Conservation (phyloP, 257 asterid genomes). For the Primulina tabacum region DNA sequence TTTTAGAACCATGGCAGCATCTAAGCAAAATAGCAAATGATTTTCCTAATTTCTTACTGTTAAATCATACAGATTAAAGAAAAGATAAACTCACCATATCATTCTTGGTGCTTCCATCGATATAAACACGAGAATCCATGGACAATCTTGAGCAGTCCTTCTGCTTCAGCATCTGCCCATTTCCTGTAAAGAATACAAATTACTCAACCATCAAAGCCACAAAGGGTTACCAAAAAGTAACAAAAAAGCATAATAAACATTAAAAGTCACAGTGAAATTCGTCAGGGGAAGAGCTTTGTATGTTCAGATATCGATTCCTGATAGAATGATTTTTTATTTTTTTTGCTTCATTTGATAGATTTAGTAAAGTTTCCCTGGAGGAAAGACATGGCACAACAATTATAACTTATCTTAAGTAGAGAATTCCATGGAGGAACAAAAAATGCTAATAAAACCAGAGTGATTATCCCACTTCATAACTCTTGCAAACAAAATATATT, state of each 20-base stretch:
- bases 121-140: constrained; percentile 43
- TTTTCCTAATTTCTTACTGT: background rate
- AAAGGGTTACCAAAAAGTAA: constrained; percentile 3
- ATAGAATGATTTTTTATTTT: constrained; percentile 9
- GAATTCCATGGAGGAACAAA: constrained; percentile 38
- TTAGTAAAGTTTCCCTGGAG: constrained; percentile 21
- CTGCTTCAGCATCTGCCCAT: constrained; percentile 40
- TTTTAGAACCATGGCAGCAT: constrained; percentile 18
- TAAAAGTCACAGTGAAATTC: background rate
- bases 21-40: constrained; percentile 1
- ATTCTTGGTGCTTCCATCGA: constrained; percentile 46
- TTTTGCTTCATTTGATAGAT: constrained; percentile 8
- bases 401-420: constrained; percentile 37
- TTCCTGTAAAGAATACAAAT: constrained; percentile 48
- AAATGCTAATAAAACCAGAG: constrained; percentile 41
- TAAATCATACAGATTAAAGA: constrained; percentile 1
- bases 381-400: constrained; percentile 40
- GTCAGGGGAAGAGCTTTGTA: constrained; percentile 1
- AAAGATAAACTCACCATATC: constrained; percentile 42
- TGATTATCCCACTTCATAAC: constrained; percentile 33
- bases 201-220: constrained; percentile 12
- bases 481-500: constrained; percentile 34
- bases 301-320: background rate
- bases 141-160: constrained; percentile 44
- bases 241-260: background rate